Base-by-base conservation (phyloP, 2,329 filamentous ascomycete genomes). In the Hypoxylon sp. region DNA sequence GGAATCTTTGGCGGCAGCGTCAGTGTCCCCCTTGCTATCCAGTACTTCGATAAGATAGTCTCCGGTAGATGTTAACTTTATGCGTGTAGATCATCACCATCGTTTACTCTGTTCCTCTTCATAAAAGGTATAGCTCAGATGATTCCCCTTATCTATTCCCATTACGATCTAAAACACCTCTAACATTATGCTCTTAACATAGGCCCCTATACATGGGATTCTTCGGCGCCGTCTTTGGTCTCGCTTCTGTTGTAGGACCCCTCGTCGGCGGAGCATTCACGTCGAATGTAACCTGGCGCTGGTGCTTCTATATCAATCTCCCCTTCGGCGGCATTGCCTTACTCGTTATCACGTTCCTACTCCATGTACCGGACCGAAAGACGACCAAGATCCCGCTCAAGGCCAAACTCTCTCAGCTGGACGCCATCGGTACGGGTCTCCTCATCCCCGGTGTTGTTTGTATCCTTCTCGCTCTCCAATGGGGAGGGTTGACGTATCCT, bases 391-490 rank as follows among this genome's bases (percentile, higher is more conserved):
- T 37, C 36, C 37, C 23, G n/a, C 34, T 1, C 31, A 53, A 42
- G 21, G 46, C 37, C 8, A 55, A 51, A 17, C 15, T 64, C 5
- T 32, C 31, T 4, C 54, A 51, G 7, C 35, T 64, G 5, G 59
- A 63, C 34, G 55, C 48, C 3, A 19, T 59, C 7, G 62, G 62
- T 7, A 46, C 46, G 13, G 4, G 35, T 5, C 19, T 57, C 8
- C 34, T 61, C 16, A 31, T 57, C 12, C 52, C 46, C 3, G 41
- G 69, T 12, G 70, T 75, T 5, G 63, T 26, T 59, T 77, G 72
- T 44, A 68, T 77, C 7, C 57, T 76, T 1, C 61, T 78, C 7
- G 75, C 75, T 8, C 65, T 78, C 6, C 72, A 76, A 48, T 77
- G 72, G 73, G 71, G 71, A 40, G 71, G 68, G 5, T 60, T 56